Evolutionary conservation across 129 eudicot species (phyloP).

Genomic region (Deinandra increscens): DNA sequence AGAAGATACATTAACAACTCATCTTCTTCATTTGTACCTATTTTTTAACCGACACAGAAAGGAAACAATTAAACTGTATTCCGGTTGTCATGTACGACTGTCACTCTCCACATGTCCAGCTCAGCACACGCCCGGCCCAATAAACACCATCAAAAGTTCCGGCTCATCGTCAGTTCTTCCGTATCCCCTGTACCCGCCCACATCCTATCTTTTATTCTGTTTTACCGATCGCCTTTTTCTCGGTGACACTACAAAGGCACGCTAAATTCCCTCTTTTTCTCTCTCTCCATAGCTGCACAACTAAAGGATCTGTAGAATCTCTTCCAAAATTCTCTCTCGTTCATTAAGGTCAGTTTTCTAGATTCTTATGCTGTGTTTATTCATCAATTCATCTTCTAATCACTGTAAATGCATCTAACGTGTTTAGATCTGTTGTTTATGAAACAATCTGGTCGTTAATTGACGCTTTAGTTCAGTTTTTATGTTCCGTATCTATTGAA

Average conservation of each 20-base stretch:
- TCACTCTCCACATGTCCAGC: conserved; percentile 10
- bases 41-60: not conserved
- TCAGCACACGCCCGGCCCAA: not conserved
- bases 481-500: not conserved
- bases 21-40: too few species aligned
- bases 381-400: not conserved
- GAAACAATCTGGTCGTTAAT: not conserved
- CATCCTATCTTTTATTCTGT: not conserved
- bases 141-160: not conserved
- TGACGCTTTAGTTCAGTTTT: not conserved
- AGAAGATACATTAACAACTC: too few species aligned
- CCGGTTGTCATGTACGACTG: not conserved
- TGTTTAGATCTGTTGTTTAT: not conserved
- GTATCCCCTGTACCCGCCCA: not conserved
- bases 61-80: not conserved
- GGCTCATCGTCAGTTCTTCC: not conserved
- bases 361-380: not conserved
- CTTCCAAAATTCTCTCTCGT: not conserved
- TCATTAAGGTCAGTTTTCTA: not conserved
- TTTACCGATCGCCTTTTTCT: not conserved
- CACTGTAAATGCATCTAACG: not conserved
- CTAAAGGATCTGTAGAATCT: not conserved
- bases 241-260: not conserved
- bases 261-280: not conserved
- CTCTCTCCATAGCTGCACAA: not conserved